phyloP scores from a whole-genome alignment of 2,329 filamentous ascomycete species.

The Kalaharituber pfeilii region DNA sequence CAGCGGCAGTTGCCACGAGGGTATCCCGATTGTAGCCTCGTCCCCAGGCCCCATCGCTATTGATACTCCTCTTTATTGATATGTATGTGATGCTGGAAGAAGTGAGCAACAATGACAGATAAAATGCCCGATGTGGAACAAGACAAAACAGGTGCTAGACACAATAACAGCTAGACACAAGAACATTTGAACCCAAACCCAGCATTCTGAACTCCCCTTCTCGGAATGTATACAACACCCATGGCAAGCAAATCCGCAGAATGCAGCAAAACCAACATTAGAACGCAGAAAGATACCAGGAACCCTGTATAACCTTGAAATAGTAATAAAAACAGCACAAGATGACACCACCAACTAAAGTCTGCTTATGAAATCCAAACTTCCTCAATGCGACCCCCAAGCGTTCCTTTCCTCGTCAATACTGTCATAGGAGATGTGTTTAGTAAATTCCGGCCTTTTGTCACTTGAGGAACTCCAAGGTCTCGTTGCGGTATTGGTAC shows the following conservation, averaged over 20 bases:
- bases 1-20: too few species aligned
- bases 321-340: neutral
- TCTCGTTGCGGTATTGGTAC: neutral
- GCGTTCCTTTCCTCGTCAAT: neutral
- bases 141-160: too few species aligned
- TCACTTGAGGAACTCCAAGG: neutral
- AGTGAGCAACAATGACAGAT: too few species aligned
- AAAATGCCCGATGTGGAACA: too few species aligned
- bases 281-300: neutral
- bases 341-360: neutral
- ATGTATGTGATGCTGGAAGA: too few species aligned
- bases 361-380: neutral
- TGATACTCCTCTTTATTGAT: too few species aligned
- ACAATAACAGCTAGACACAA: too few species aligned
- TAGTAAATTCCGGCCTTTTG: neutral
- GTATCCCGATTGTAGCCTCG: too few species aligned
- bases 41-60: too few species aligned
- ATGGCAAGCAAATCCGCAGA: neutral
- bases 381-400: neutral
- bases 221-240: neutral
- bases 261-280: neutral
- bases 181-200: too few species aligned
- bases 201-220: too few species aligned
- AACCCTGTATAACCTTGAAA: neutral
- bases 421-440: neutral